Evolutionary conservation across 2,329 filamentous ascomycete genomes (phyloP).

Genomic region (Cercospora sp.): DNA sequence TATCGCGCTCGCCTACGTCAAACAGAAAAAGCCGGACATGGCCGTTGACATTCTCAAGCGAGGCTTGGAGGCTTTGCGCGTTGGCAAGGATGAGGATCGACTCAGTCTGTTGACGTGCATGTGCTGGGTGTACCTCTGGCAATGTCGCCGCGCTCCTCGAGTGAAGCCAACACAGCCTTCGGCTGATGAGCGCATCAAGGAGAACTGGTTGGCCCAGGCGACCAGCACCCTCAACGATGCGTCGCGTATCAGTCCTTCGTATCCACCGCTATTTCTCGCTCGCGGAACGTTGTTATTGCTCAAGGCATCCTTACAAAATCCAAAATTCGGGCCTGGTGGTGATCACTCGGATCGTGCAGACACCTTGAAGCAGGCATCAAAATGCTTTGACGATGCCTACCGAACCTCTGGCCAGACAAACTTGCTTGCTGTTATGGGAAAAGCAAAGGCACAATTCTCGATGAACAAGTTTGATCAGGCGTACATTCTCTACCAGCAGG

Average conservation of each 20-base stretch:
- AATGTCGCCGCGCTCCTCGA: conserved; percentile 77
- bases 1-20: conserved; percentile 94
- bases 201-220: conserved; percentile 86
- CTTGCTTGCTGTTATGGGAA: conserved; percentile 87
- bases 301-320: conserved; percentile 79
- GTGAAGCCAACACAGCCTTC: conserved; percentile 60
- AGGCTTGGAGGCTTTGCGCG: conserved; percentile 66
- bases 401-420: conserved; percentile 82
- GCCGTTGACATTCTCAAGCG: conserved; percentile 70
- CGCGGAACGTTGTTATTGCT: conserved; percentile 86
- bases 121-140: conserved; percentile 89
- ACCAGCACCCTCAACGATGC: conserved; percentile 92
- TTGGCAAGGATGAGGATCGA: conserved; percentile 73
- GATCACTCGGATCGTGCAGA: conserved; percentile 73
- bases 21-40: conserved; percentile 89
- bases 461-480: conserved; percentile 84
- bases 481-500: conserved; percentile 80
- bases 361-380: conserved; percentile 78
- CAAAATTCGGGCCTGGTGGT: conserved; percentile 62
- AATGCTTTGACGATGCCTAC: conserved; percentile 92
- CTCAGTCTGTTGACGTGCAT: conserved; percentile 80
- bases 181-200: conserved; percentile 83
- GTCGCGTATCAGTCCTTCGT: conserved; percentile 88
- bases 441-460: conserved; percentile 81
- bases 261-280: conserved; percentile 86